Evolutionary conservation across 305 asterid genomes (phyloP), one percentile per base, ranked within the genome.

Genomic region (Fraxinus dipetala): DNA sequence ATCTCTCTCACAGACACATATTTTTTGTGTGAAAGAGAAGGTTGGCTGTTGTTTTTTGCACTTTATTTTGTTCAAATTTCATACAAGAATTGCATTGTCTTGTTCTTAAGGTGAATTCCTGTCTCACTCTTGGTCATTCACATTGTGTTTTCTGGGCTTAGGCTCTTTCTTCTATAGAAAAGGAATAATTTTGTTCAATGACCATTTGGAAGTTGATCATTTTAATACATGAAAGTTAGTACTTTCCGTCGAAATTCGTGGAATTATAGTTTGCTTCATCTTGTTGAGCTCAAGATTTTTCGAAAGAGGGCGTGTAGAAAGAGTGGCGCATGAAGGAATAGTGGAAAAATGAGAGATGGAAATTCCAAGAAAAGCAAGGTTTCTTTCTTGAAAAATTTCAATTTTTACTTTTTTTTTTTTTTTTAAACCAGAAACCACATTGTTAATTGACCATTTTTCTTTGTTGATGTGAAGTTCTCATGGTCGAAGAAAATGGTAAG

Each of bases 401-500:
- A 36, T 80, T 26, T 70, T 0, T 77, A 32, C 38, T 30, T 69
- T 2, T 7, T 20, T 54, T 26, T 26, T 1, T 0, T 24, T 63
- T 26, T 6, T 4, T 0, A 1, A 18, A 9, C 7, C 31, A 6
- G 26, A 20, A 22, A 61, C 14, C 16, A 7, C 5, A 2, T 84
- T 59, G 65, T 76, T 78, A 80, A 86, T 90, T 93, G 89, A 89
- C 75, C 86, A 80, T 79, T 83, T 84, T 69, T 30, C 38, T 69
- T 28, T 10, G 34, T 36, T 77, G 38, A 84, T 83, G 82, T 88
- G 91, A 84, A 96, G 99, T 90, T 96, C 87, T 96, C 98, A 30
- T 96, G 99, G 99, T 89, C 99, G 6, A 91, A 90, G 91, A 94
- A 86, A 85, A 87, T 95, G 89, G 87, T 96, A 77, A 89, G 97